These are phyloP conservation scores for Fomitopsis schrenkii DNA, from an alignment of 1,284 basidiomycete species.

Conservation along the genomic window DNA sequence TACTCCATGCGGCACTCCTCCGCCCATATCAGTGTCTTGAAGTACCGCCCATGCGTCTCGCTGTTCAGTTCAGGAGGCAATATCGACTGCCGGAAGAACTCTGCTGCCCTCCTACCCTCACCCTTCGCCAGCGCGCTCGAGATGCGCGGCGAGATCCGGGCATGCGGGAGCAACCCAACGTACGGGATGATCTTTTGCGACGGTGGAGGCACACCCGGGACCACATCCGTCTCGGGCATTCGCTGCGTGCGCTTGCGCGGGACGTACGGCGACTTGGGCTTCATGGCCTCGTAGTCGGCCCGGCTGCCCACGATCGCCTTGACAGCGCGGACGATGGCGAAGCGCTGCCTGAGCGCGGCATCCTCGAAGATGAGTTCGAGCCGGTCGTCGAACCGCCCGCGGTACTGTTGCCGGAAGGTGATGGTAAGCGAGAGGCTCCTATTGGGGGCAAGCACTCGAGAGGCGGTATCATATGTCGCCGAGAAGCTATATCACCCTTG, in stretches of 20 bases:
- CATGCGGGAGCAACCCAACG: constrained; percentile 17
- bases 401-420: constrained; percentile 30
- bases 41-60: constrained; percentile 5
- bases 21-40: constrained; percentile 41
- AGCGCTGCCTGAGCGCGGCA: constrained; percentile 21
- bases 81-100: constrained; percentile 2
- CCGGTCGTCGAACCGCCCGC: constrained; percentile 44
- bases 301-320: constrained; percentile 31
- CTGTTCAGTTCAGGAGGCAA: constrained; percentile 1
- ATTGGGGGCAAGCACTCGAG: constrained; percentile 20
- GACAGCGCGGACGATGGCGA: constrained; percentile 32
- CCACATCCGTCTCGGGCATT: constrained; percentile 36
- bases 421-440: constrained; percentile 29
- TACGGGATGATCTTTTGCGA: constrained; percentile 27
- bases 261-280: constrained; percentile 47
- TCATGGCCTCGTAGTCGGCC: constrained; percentile 47
- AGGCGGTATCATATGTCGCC: constrained; percentile 12
- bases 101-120: not conserved
- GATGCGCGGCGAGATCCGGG: constrained; percentile 18
- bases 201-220: constrained; percentile 42
- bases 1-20: constrained; percentile 59
- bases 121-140: constrained; percentile 2
- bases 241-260: constrained; percentile 38
- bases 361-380: constrained; percentile 35
- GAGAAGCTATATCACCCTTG: constrained; percentile 27